Percentiles rank a stretch among this genome's conserved stretches.
phyloP scores from a whole-genome alignment of 192 early-diverging fungal species.

The Gonapodya sp. region DNA sequence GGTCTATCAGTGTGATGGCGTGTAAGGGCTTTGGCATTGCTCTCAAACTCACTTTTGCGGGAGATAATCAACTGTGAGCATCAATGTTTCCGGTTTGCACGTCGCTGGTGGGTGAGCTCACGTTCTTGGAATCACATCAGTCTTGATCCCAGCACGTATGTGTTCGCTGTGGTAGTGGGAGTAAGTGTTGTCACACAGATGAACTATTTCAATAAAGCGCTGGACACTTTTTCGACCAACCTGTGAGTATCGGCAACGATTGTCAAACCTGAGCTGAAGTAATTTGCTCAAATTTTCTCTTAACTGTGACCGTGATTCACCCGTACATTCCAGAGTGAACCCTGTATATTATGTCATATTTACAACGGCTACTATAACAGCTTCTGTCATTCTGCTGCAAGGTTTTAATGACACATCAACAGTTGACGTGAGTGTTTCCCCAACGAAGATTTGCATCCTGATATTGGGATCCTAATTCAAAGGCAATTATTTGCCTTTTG shows the following conservation, averaged over 20 bases:
- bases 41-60: conserved; percentile 85
- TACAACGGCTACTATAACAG: conserved; percentile 85
- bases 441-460: background rate
- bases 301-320: too few relatives aligned
- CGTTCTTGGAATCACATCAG: background rate
- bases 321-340: conserved; percentile 40
- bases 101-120: background rate
- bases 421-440: conserved; percentile 38
- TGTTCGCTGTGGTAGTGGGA: conserved; percentile 69
- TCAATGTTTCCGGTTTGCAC: background rate
- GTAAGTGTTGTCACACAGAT: conserved; percentile 87
- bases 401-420: conserved; percentile 66
- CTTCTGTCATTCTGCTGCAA: conserved; percentile 79
- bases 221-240: conserved; percentile 87
- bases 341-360: conserved; percentile 95
- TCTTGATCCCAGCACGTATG: conserved; percentile 77
- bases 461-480: background rate
- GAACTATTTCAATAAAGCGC: conserved; percentile 97
- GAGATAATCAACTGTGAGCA: conserved; percentile 70
- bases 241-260: conserved; percentile 45
- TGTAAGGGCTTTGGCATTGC: conserved; percentile 92
- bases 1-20: conserved; percentile 84
- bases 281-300: too few relatives aligned
- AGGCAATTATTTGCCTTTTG: background rate
- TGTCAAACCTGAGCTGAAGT: too few relatives aligned